Conservation (phyloP, 805 yeast species). For the Barnettozyma vustinii region DNA sequence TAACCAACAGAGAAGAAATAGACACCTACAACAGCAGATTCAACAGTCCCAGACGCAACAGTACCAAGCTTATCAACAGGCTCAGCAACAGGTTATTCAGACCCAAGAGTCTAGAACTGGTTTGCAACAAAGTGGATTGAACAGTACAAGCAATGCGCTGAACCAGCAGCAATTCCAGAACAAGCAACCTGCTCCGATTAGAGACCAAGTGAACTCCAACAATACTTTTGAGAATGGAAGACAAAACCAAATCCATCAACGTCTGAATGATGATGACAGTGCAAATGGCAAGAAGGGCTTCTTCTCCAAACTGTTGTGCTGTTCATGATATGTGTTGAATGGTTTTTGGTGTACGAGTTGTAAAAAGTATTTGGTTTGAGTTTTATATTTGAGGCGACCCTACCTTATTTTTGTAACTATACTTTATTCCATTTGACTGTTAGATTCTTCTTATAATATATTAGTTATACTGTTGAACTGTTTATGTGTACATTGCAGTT, state of each 20-base stretch:
- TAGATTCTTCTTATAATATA: neutral
- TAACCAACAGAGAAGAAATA: constrained; percentile 25
- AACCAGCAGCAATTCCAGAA: constrained; percentile 26
- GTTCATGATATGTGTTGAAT: constrained; percentile 7
- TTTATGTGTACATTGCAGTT: too few species aligned
- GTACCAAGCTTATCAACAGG: constrained; percentile 15
- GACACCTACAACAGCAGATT: constrained; percentile 25
- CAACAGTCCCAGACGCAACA: constrained; percentile 18
- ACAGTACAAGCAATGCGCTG: constrained; percentile 19
- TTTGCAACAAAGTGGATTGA: constrained; percentile 9
- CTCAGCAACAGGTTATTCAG: constrained; percentile 14
- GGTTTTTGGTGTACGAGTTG: neutral
- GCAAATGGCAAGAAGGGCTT: constrained; percentile 19
- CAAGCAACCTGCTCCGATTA: constrained; percentile 27
- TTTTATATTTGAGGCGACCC: neutral
- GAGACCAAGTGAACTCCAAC: constrained; percentile 23
- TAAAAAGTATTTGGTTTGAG: neutral
- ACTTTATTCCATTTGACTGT: neutral
- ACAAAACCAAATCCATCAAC: constrained; percentile 15
- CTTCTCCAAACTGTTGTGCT: constrained; percentile 23
- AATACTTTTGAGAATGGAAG: constrained; percentile 18
- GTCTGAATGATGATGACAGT: constrained; percentile 15
- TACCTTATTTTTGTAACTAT: neutral
- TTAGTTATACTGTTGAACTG: neutral
- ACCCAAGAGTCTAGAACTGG: constrained; percentile 16